Evolutionary conservation across 345 rosid species (phyloP).

Genomic region (Salix arbutifolia): DNA sequence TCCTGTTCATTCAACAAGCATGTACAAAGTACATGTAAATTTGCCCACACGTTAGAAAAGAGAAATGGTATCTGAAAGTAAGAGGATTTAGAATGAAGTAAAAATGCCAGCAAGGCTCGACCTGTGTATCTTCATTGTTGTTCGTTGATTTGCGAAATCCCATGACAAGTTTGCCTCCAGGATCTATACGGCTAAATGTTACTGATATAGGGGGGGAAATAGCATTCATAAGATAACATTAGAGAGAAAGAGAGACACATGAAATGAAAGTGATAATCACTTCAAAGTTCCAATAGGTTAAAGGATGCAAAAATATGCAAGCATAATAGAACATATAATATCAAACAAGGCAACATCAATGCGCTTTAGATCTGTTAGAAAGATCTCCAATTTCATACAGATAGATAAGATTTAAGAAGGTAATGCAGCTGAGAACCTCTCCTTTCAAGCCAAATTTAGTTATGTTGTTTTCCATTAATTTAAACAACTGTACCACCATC

Average conservation of each 20-base stretch:
- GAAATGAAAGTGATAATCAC: neutral
- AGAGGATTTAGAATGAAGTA: neutral
- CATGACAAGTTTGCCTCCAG: slow-evolving; percentile 71
- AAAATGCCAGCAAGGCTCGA: slow-evolving; percentile 20
- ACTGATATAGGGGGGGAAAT: slow-evolving; percentile 32
- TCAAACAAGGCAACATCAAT: neutral
- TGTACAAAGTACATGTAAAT: slow-evolving; percentile 1
- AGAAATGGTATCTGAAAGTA: neutral
- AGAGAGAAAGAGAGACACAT: slow-evolving; percentile 7
- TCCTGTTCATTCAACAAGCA: slow-evolving; percentile 39
- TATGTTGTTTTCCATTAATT: neutral
- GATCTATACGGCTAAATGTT: slow-evolving; percentile 78
- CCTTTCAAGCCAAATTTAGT: neutral
- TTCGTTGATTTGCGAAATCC: slow-evolving; percentile 71
- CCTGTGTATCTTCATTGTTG: slow-evolving; percentile 51
- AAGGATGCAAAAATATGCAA: neutral
- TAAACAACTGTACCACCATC: neutral
- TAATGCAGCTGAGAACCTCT: neutral
- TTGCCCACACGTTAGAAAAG: neutral
- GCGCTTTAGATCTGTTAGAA: neutral
- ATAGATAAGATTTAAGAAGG: neutral
- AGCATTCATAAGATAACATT: neutral
- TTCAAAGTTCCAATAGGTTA: slow-evolving; percentile 1
- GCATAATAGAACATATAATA: neutral
- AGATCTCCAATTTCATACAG: neutral